These are phyloP conservation scores for Pneumocystis murina DNA, from an alignment of 1,139 yeast genomes.

Conservation along the genomic window DNA sequence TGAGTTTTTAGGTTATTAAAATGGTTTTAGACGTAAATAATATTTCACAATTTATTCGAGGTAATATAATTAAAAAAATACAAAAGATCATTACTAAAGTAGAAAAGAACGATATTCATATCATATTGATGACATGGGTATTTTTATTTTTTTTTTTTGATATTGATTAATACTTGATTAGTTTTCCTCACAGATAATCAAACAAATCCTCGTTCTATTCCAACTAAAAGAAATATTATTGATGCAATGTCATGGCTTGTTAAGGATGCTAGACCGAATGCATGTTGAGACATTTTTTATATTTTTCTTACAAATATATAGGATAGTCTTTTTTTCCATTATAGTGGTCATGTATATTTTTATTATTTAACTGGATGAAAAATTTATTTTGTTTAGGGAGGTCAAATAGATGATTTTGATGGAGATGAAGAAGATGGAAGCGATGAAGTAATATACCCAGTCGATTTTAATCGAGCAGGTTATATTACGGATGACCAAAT, in stretches of 20 bases:
- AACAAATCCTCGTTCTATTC: constrained; percentile 50
- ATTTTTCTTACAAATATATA: background rate
- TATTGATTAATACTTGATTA: background rate
- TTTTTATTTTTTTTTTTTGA: constrained; percentile 19
- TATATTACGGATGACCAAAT: constrained; percentile 71
- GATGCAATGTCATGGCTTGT: constrained; percentile 90
- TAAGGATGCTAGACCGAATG: constrained; percentile 68
- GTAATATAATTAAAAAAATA: constrained; percentile 3
- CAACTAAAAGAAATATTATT: constrained; percentile 62
- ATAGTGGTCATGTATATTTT: background rate
- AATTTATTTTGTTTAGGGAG: constrained; percentile 81
- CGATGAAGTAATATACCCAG: constrained; percentile 84
- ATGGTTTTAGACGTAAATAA: constrained; percentile 24
- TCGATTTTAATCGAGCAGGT: constrained; percentile 51
- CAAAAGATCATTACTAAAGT: constrained; percentile 42
- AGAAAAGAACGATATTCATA: constrained; percentile 51
- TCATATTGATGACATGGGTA: constrained; percentile 54
- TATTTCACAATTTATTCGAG: constrained; percentile 22
- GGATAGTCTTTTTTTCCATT: constrained; percentile 31
- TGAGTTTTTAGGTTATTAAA: background rate
- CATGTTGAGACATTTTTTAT: background rate
- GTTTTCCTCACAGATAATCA: constrained; percentile 60
- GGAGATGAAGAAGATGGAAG: constrained; percentile 87
- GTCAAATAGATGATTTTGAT: constrained; percentile 58
- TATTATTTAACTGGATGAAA: constrained; percentile 29